Evolutionary conservation across 441 rosid genomes (phyloP), one percentile per base, ranked within the genome.

Genomic region (Sinapis alba): DNA sequence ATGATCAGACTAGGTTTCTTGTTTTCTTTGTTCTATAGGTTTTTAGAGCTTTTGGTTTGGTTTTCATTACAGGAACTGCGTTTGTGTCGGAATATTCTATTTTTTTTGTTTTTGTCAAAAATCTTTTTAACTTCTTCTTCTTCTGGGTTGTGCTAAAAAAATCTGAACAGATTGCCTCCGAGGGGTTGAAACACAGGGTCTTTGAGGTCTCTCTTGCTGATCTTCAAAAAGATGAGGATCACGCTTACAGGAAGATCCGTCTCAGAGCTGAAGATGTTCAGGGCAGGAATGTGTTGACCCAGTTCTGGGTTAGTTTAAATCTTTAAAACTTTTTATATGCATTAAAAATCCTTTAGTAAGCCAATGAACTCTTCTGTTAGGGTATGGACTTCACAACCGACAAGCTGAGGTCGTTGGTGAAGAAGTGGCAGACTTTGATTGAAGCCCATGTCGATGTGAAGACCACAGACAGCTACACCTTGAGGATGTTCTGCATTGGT

Each of bases 311-410:
- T 84, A 20, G 97, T 86, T 87, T 23, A 87, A 85, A 2, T 8
- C 1, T 56, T 11, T 6, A 0, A 13, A 51, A 13, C 1, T 2
- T 19, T 19, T 54, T n/a, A 4, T 13, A 3, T 2, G 8, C 41
- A 8, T 34, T n/a, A n/a, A n/a, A n/a, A 34, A 9, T 34, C 38
- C 38, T 32, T 7, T 32, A 7, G 11, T 2, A 32, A 32, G 38
- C 10, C 20, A 28, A 9, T 60, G 6, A n/a, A 3, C 41, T 15
- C 88, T n/a, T n/a, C 60, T 54, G 11, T 27, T 54, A 92, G 98
- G 98, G 98, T n/a, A 94, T 92, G 98, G 74, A 88, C 36, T 92
- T 94, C 68, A 94, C 98, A 0, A 89, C 94, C 1, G 98, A 94
- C 83, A 92, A 90, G 82, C 60, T 92, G 45, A 94, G 98, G 86